phyloP scores from a whole-genome alignment of 2,329 filamentous ascomycete species.

The Colletotrichum siamense region DNA sequence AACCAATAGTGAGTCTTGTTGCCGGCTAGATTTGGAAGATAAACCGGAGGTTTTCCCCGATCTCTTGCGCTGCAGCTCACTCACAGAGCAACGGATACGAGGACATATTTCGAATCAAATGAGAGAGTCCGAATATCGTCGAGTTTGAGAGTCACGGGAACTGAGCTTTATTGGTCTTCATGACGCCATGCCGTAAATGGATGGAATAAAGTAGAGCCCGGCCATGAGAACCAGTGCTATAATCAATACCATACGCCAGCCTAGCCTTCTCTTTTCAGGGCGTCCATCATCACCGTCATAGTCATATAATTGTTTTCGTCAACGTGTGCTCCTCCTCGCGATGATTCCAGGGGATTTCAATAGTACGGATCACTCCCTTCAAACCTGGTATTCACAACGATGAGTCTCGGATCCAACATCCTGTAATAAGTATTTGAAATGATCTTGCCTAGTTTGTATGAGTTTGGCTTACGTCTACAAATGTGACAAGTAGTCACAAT shows the following conservation, averaged over 20 bases:
- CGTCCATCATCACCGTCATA: too few species aligned
- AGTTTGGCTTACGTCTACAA: background rate
- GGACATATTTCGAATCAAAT: background rate
- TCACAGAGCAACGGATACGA: background rate
- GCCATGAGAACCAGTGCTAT: too few species aligned
- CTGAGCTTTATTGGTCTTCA: background rate
- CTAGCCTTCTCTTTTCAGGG: too few species aligned
- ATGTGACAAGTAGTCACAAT: fast-evolving
- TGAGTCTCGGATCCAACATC: too few species aligned
- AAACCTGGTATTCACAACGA: too few species aligned
- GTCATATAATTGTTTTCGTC: too few species aligned
- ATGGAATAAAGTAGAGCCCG: background rate
- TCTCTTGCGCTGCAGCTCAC: background rate
- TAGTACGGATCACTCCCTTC: too few species aligned
- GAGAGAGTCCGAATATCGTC: background rate
- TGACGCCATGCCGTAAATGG: background rate
- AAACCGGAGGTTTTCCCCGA: background rate
- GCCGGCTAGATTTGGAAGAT: background rate
- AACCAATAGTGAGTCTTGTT: background rate
- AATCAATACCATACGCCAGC: too few species aligned
- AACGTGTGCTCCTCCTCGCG: too few species aligned
- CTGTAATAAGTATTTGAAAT: too few species aligned
- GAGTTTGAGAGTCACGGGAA: fast-evolving
- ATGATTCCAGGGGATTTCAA: too few species aligned
- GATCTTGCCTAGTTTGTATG: background rate